A percentile compares a stretch with the other conserved stretches of the same genome.
Evolutionary conservation across 1,284 basidiomycete genomes (phyloP).

Genomic region (Cystobasidium sp.): DNA sequence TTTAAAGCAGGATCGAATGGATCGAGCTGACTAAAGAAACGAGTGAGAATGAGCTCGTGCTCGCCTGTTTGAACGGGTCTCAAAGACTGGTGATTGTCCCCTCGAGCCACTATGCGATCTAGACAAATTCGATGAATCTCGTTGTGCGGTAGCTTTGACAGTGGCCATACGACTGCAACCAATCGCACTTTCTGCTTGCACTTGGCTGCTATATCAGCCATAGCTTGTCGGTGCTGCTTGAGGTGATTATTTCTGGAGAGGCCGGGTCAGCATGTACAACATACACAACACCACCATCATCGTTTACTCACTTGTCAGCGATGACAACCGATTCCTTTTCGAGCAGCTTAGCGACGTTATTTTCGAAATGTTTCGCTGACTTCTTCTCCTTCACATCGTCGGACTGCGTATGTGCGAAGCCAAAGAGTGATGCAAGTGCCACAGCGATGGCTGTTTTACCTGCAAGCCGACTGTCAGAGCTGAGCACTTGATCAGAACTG

Average conservation of each 20-base stretch:
- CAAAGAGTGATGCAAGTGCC: constrained; percentile 77
- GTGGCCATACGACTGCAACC: constrained; percentile 77
- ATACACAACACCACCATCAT: no score
- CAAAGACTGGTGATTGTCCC: constrained; percentile 81
- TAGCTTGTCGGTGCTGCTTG: constrained; percentile 70
- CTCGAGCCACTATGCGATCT: constrained; percentile 73
- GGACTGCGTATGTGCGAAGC: constrained; percentile 85
- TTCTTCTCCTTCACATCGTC: constrained; percentile 87
- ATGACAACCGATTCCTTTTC: constrained; percentile 74
- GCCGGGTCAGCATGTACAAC: neutral
- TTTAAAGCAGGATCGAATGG: constrained; percentile 62
- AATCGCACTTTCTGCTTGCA: constrained; percentile 63
- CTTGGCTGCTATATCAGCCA: constrained; percentile 59
- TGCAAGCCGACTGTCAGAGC: constrained; percentile 54
- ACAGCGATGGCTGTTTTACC: constrained; percentile 87
- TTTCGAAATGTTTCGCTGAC: constrained; percentile 74
- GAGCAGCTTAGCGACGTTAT: constrained; percentile 71
- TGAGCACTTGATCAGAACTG: no score
- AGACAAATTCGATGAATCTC: constrained; percentile 73
- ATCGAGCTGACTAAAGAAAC: constrained; percentile 72
- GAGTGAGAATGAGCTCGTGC: constrained; percentile 81
- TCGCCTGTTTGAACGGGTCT: constrained; percentile 63
- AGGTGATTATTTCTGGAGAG: constrained; percentile 81
- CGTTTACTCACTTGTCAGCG: constrained; percentile 79
- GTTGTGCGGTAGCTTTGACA: constrained; percentile 63